These are phyloP conservation scores for Mortierella claussenii DNA, from an alignment of 192 early-diverging fungal genomes.

Conservation along the genomic window DNA sequence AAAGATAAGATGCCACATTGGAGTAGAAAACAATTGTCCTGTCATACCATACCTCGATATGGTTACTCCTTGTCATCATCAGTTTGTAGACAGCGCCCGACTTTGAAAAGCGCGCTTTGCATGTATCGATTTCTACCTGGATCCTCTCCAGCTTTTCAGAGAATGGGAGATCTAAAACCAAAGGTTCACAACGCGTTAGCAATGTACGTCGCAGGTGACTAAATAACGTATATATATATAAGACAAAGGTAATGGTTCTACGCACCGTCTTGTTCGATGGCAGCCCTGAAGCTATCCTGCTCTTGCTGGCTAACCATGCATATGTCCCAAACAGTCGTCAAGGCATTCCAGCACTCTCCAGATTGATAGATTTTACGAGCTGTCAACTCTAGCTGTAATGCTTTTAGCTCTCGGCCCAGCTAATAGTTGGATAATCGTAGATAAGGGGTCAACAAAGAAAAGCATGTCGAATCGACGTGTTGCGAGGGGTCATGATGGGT, in stretches of 20 bases:
- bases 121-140: constrained; percentile 27
- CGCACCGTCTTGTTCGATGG: constrained; percentile 52
- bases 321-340: constrained; percentile 55
- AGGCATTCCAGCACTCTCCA: constrained; percentile 31
- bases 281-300: constrained; percentile 50
- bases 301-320: constrained; percentile 56
- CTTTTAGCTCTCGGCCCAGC: constrained; percentile 45
- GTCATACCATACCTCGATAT: constrained; percentile 60
- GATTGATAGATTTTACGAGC: constrained; percentile 36
- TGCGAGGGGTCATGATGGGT: too few species aligned
- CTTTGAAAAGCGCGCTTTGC: constrained; percentile 25
- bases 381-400: constrained; percentile 29
- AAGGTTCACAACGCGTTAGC: too few species aligned
- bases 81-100: constrained; percentile 44
- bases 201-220: not conserved
- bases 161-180: constrained; percentile 12
- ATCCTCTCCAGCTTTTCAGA: constrained; percentile 44
- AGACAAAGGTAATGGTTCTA: not conserved
- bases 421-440: too few species aligned
- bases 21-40: too few species aligned
- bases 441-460: too few species aligned
- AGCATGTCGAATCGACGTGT: too few species aligned
- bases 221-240: not conserved
- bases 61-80: constrained; percentile 57
- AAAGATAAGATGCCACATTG: too few species aligned